Evolutionary conservation across 805 yeast species (phyloP).

Genomic region (Crinitomyces ghanaensis): DNA sequence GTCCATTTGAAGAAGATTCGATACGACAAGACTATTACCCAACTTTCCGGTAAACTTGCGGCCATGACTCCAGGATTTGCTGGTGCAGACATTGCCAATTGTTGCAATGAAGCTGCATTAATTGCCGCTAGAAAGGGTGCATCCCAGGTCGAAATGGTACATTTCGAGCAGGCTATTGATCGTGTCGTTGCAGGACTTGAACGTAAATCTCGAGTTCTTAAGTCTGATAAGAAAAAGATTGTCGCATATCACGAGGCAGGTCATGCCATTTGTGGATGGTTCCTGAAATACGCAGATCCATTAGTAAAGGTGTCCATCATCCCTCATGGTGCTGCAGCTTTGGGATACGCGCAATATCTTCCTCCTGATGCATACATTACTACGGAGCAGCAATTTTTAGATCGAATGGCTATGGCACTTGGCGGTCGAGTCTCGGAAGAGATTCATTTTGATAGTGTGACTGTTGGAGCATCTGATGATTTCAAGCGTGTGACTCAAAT

Average conservation of each 20-base stretch:
- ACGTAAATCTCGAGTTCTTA: conserved; percentile 66
- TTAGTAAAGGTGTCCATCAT: conserved; percentile 84
- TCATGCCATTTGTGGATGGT: conserved; percentile 96
- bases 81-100: conserved; percentile 94
- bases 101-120: conserved; percentile 88
- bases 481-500: conserved; percentile 82
- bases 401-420: conserved; percentile 86
- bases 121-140: conserved; percentile 79
- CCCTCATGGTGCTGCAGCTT: conserved; percentile 89
- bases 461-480: conserved; percentile 88
- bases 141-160: conserved; percentile 46
- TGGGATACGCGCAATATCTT: conserved; percentile 91
- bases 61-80: conserved; percentile 92
- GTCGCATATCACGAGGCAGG: conserved; percentile 97
- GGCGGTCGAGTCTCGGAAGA: conserved; percentile 94
- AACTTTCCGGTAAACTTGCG: conserved; percentile 69
- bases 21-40: conserved; percentile 26
- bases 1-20: conserved; percentile 64
- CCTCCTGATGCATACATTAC: conserved; percentile 82
- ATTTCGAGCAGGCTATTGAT: conserved; percentile 88
- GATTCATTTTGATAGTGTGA: conserved; percentile 72
- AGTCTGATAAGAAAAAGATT: conserved; percentile 68
- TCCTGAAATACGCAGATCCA: conserved; percentile 77
- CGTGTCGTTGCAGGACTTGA: conserved; percentile 93
- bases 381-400: conserved; percentile 61